Base-by-base conservation (phyloP, 495 filamentous ascomycete species). In the Xeromyces bisporus region DNA sequence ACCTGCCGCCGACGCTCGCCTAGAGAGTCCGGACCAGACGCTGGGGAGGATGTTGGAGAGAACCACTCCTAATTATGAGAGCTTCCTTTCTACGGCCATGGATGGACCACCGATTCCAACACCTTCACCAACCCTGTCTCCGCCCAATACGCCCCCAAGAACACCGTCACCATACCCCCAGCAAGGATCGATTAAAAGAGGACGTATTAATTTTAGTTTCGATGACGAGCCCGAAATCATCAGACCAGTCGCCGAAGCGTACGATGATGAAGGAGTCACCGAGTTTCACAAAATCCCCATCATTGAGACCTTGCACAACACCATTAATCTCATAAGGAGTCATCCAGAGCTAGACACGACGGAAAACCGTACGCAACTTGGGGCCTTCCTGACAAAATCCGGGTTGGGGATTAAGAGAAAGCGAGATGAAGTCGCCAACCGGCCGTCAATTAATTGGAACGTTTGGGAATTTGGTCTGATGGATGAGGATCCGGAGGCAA, bases 341-440 rank as follows among this genome's bases (percentile, higher is more conserved):
- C 34, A 25, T 1, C 42, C 46, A 0, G 34, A 43, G 23, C 29
- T 46, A 27, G 46, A 50, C 30, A 46, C 25, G 0, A 3, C 29
- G 7, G 30, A 23, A 5, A 38, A 42, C 23, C 46, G 46, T 13
- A 24, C 21, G 1, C 26, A 11, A n/a, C 29, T 50, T 29, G 40
- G 38, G 7, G 24, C 27, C 5, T 12, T 50, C 6, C 24, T 50
- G 34, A 17, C 17, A 15, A 23, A 35, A 6, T 38, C 44, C 15
- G 35, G 35, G 9, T 10, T 35, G 9, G 34, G 25, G 9, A 18
- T 40, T 12, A 18, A 37, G 17, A 23, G 23, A 3, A 15, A 18
- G 13, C 14, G 13, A 8, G 8, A 15, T n/a, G 26, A n/a, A n/a
- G n/a, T n/a, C n/a, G n/a, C n/a, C n/a, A n/a, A n/a, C n/a, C n/a